A percentile compares a stretch with the other conserved stretches of the same genome.
phyloP scores from a whole-genome alignment of 805 yeast species.

The Candida dajiaensis region DNA sequence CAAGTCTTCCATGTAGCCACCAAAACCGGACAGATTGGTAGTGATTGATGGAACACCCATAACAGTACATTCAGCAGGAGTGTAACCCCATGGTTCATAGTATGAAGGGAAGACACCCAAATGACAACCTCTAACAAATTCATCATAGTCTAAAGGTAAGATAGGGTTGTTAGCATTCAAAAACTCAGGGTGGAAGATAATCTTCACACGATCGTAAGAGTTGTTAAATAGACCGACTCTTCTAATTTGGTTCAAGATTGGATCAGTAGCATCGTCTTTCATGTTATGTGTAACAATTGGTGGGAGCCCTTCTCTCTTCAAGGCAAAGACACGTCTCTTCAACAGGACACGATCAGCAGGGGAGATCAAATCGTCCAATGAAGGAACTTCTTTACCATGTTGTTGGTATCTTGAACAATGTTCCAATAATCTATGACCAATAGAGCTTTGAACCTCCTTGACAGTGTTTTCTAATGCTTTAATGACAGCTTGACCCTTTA shows the following conservation, averaged over 20 bases:
- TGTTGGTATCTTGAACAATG: slow-evolving; percentile 72
- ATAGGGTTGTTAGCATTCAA: slow-evolving; percentile 92
- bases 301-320: slow-evolving; percentile 84
- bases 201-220: slow-evolving; percentile 87
- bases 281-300: slow-evolving; percentile 97
- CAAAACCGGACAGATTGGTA: slow-evolving; percentile 93
- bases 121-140: slow-evolving; percentile 96
- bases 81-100: slow-evolving; percentile 99
- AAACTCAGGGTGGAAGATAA: slow-evolving; percentile 96
- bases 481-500: slow-evolving; percentile 94
- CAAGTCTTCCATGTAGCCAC: slow-evolving; percentile 97
- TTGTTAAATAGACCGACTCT: slow-evolving; percentile 86
- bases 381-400: slow-evolving; percentile 60
- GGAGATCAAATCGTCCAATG: slow-evolving; percentile 76
- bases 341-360: slow-evolving; percentile 84
- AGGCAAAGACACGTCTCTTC: slow-evolving; percentile 88
- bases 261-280: slow-evolving; percentile 88
- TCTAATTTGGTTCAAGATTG: slow-evolving; percentile 86
- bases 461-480: slow-evolving; percentile 86
- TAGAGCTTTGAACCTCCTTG: slow-evolving; percentile 76
- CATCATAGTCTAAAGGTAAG: slow-evolving; percentile 90
- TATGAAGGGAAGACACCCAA: slow-evolving; percentile 97
- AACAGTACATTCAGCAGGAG: slow-evolving; percentile 98
- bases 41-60: slow-evolving; percentile 99
- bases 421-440: slow-evolving; percentile 84